Evolutionary conservation across 768 basidiomycete species (phyloP), one percentile per base, ranked within the genome.

Genomic region (Lentinula boryana): DNA sequence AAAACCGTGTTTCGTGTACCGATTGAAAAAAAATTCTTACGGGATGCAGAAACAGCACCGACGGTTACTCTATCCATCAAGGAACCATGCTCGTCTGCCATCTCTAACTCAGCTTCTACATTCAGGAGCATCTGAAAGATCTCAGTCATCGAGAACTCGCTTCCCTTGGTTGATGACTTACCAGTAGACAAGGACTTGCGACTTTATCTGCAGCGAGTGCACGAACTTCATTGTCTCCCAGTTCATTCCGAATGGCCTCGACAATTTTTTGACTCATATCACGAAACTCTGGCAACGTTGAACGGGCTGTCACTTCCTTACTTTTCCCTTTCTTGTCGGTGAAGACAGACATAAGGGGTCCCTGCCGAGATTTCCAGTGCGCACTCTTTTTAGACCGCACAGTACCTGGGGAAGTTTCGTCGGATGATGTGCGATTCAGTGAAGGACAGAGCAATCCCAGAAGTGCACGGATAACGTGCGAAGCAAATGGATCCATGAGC

Each of bases 381-480:
- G 83, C 80, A 62, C 89, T 93, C 72, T 89, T 92, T 71, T 91
- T 96, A 10, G 92, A 94, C n/a, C 95, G 84, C 35, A 92, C 63
- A 33, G 75, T 70, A 9, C 76, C 75, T 58, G 75, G 74, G 13
- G 72, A 64, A 15, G 66, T 65, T 23, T 72, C 66, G 15, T 79
- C 63, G 4, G 81, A 77, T 2, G 84, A 67, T 31, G 77, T 72
- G 12, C 78, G 63, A 4, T 80, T 77, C 1, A 84, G 68, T 32
- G 77, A 73, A 0, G 92, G 90, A 13, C 84, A 86, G n/a, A 97
- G 77, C 46, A 97, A 78, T 4, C 88, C 69, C 13, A 98, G 80
- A 2, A 98, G 73, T 23, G 88, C 84, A 40, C 95, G 88, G 50
- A 96, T 64, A 46, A 95, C 91, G 65, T 98, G 96, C 0, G 96